Percentiles rank a stretch among this genome's conserved stretches.
Conservation (phyloP, 129 eudicot genomes). For the Tagetes patula region DNA sequence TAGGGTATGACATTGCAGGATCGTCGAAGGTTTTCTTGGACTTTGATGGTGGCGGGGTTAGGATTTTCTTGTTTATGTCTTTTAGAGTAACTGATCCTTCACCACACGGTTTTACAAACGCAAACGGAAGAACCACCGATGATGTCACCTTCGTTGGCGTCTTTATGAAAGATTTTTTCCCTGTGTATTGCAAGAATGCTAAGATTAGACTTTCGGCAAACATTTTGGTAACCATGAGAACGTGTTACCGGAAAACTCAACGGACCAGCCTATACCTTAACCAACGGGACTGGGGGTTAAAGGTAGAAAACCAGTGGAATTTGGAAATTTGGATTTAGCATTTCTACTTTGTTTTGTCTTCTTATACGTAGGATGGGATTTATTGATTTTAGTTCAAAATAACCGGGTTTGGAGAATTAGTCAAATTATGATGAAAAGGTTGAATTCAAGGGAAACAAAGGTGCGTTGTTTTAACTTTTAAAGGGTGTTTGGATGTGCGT, state of each 20-base stretch:
- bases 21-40: conserved; percentile 52
- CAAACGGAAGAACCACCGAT: conserved; percentile 82
- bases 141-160: conserved; percentile 70
- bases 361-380: conserved; percentile 1
- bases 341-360: neutral
- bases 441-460: conserved; percentile 29
- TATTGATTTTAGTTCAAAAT: neutral
- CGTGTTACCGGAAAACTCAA: neutral
- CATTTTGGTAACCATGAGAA: neutral
- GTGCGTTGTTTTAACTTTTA: no score
- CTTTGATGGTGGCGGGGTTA: conserved; percentile 67
- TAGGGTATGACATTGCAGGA: conserved; percentile 50
- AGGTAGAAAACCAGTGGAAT: neutral
- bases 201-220: neutral
- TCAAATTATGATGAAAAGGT: neutral
- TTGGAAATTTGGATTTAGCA: neutral
- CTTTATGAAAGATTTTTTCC: conserved; percentile 65
- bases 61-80: conserved; percentile 85
- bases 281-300: neutral
- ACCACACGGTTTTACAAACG: conserved; percentile 82
- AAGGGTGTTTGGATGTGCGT: conserved; percentile 12
- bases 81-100: conserved; percentile 79
- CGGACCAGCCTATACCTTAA: neutral
- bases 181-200: conserved; percentile 36
- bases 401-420: neutral